Conservation (phyloP, 768 basidiomycete species). For the Pleurotus cornucopiae region DNA sequence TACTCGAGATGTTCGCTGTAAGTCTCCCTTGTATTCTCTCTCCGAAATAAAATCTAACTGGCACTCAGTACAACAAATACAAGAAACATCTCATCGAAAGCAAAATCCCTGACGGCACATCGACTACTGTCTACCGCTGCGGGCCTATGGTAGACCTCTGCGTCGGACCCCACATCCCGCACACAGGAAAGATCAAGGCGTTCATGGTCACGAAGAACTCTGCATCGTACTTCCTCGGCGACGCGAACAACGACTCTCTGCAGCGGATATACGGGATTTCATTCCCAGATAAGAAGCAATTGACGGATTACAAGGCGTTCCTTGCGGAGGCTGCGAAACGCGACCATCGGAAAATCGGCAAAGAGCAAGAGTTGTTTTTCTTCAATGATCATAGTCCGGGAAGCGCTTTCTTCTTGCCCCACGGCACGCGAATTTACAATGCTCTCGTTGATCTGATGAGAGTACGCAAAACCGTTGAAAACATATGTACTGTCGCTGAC, state of each 20-base stretch:
- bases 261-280: slow-evolving; percentile 98
- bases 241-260: slow-evolving; percentile 86
- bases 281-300: slow-evolving; percentile 96
- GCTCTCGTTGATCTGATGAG: slow-evolving; percentile 86
- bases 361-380: slow-evolving; percentile 98
- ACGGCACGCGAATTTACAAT: slow-evolving; percentile 97
- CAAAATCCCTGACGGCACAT: slow-evolving; percentile 94
- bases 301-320: slow-evolving; percentile 93
- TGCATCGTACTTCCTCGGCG: slow-evolving; percentile 96
- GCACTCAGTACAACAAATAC: slow-evolving; percentile 91
- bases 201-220: slow-evolving; percentile 99
- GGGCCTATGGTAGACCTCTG: slow-evolving; percentile 99
- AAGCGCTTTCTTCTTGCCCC: slow-evolving; percentile 94
- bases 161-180: slow-evolving; percentile 95
- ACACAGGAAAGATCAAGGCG: slow-evolving; percentile 96
- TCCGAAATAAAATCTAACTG: slow-evolving; percentile 2
- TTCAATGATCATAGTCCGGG: slow-evolving; percentile 97
- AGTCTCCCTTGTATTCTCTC: slow-evolving; percentile 20
- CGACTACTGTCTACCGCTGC: slow-evolving; percentile 97
- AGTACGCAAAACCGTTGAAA: slow-evolving; percentile 39
- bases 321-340: slow-evolving; percentile 97
- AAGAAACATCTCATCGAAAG: slow-evolving; percentile 93
- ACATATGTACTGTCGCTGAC: slow-evolving; percentile 4
- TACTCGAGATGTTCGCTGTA: slow-evolving; percentile 95
- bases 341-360: slow-evolving; percentile 95